Percentiles rank a stretch among this genome's conserved stretches.
Evolutionary conservation across 352 stramenopile species (phyloP).

Genomic region (Pythium phragmitis): DNA sequence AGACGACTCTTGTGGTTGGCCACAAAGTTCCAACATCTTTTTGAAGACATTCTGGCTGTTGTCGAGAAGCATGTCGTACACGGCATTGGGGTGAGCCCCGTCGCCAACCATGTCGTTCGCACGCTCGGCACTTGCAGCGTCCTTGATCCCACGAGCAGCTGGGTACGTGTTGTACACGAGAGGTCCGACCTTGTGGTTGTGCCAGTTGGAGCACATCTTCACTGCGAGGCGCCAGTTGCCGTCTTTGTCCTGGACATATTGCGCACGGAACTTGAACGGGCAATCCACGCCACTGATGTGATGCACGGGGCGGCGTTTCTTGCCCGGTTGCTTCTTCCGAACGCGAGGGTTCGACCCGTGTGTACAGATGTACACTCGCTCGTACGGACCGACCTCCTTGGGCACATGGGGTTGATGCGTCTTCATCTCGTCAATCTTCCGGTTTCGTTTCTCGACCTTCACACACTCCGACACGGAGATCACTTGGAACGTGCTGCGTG

Average conservation of each 20-base stretch:
- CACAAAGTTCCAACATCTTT: neutral
- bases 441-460: constrained; percentile 3
- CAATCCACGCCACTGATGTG: neutral
- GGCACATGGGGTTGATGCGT: neutral
- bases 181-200: neutral
- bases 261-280: constrained; percentile 1
- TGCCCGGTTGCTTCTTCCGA: neutral
- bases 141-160: neutral
- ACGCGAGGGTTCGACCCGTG: neutral
- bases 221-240: constrained; percentile 3
- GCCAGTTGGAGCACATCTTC: neutral
- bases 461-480: neutral
- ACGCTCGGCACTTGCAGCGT: neutral
- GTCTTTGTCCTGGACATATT: neutral
- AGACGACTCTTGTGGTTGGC: neutral
- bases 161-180: neutral
- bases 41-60: neutral
- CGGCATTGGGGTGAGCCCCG: neutral
- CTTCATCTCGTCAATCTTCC: neutral
- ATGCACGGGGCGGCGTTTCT: neutral
- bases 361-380: constrained; percentile 5
- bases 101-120: neutral
- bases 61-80: neutral
- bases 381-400: neutral
- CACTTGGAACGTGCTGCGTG: neutral